Base-by-base conservation (phyloP, 345 rosid genomes). In the Citrus mangshanensis region DNA sequence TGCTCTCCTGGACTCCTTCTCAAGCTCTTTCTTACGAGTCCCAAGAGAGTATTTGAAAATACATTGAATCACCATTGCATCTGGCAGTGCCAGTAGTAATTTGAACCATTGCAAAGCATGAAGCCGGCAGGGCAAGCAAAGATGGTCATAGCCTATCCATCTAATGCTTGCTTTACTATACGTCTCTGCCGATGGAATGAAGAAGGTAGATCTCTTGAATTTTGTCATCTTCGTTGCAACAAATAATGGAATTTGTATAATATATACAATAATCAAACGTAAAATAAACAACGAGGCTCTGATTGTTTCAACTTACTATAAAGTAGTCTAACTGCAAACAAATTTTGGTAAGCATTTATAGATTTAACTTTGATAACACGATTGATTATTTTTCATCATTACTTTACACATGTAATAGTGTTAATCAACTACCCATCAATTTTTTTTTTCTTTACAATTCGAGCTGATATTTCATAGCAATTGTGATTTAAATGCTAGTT, bases 141-240 rank as follows among this genome's bases (percentile, higher is more conserved):
- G 35, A 49, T 72, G 77, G 30, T 85, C 91, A 42, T 81, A 79
- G 6, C 92, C 94, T 7, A 89, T 84, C 81, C 87, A 84, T 34
- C 85, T 62, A 3, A 85, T 6, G 87, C 90, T 85, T 55, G 83
- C 83, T 78, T 79, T 79, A 63, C 86, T 81, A 49, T 81, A 86
- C 42, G 6, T 72, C 68, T 9, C 13, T 9, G 12, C 46, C 0
- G 46, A 40, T 40, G 46, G 46, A 40, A 9, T 2, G 46, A 40
- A 40, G 46, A 40, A 40, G 46, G 46, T 40, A 40, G 46, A 40
- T 40, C 46, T 80, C 72, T 28, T 81, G 5, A 84, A 3, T 79
- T 6, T 77, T 8, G 82, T 40, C 89, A 84, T 89, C 80, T 85
- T 91, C 1, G 88, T 87, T 0, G 88, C 83, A 24, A 87, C 82